Evolutionary conservation across 106 monocot genomes (phyloP).

Genomic region (Hemerocallis citrina): DNA sequence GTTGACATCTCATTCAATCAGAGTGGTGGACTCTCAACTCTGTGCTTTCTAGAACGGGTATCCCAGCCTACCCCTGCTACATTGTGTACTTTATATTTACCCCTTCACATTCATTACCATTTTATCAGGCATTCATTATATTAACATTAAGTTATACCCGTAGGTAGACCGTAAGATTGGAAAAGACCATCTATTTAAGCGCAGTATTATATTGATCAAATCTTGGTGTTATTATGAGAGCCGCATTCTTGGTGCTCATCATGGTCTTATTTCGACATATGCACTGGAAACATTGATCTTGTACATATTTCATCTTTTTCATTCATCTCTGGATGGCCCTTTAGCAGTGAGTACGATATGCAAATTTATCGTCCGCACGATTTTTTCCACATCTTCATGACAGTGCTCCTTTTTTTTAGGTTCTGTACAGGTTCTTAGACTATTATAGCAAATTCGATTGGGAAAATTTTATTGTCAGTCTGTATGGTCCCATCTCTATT

Average conservation of each 20-base stretch:
- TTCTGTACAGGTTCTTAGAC: conserved; percentile 79
- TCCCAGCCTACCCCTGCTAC: not conserved
- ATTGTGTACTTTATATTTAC: not conserved
- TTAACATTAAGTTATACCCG: not conserved
- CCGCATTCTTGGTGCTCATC: conserved; percentile 94
- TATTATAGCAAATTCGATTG: conserved; percentile 94
- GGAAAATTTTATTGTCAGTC: conserved; percentile 65
- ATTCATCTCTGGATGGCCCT: conserved; percentile 66
- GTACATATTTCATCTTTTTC: conserved; percentile 78
- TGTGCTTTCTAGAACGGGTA: conserved; percentile 92
- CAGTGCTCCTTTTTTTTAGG: conserved; percentile 37
- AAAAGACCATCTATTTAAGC: conserved; percentile 79
- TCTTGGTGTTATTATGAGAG: conserved; percentile 99
- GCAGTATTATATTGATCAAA: conserved; percentile 88
- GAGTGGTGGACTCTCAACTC: conserved; percentile 77
- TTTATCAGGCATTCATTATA: not conserved
- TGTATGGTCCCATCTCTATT: conserved; percentile 52
- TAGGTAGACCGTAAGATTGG: conserved; percentile 72
- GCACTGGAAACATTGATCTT: conserved; percentile 89
- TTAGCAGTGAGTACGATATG: conserved; percentile 47
- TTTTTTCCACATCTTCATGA: not conserved
- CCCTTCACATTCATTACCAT: not conserved
- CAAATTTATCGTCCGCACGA: not conserved
- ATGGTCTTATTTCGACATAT: conserved; percentile 90
- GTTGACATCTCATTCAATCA: conserved; percentile 97